Percentiles rank a stretch among this genome's conserved stretches.
Evolutionary conservation across 805 yeast species (phyloP).

Genomic region (Saccharomycopsis fermentans): DNA sequence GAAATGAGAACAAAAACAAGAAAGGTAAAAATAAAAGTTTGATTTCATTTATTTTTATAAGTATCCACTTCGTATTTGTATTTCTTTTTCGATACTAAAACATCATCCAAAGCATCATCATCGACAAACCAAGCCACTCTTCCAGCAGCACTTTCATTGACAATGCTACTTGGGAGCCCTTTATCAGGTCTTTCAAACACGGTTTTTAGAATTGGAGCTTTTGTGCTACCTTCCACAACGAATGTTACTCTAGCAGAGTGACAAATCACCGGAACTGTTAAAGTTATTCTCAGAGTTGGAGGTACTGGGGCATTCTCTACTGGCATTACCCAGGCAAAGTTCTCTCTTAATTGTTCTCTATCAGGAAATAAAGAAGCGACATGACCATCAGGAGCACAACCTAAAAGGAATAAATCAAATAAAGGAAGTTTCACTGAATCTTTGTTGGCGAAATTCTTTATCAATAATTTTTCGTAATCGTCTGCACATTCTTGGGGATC

Average conservation of each 20-base stretch:
- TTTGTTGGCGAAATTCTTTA: constrained; percentile 87
- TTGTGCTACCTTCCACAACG: constrained; percentile 93
- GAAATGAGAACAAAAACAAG: too few species aligned
- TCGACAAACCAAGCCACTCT: constrained; percentile 96
- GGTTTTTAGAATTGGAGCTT: constrained; percentile 82
- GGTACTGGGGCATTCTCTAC: constrained; percentile 87
- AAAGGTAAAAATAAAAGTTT: neutral
- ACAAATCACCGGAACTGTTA: constrained; percentile 89
- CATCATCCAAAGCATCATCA: constrained; percentile 79
- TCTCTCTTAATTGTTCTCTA: constrained; percentile 79
- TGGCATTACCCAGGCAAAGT: constrained; percentile 91
- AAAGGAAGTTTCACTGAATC: constrained; percentile 93
- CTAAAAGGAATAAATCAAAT: constrained; percentile 83
- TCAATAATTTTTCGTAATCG: constrained; percentile 74
- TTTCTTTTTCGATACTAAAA: constrained; percentile 28
- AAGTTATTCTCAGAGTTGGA: constrained; percentile 75
- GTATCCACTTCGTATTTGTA: constrained; percentile 18
- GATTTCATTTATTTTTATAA: constrained; percentile 12
- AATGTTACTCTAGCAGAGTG: constrained; percentile 89
- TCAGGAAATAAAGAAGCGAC: constrained; percentile 94
- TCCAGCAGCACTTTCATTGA: constrained; percentile 94
- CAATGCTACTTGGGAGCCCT: constrained; percentile 88
- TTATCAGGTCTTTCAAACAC: constrained; percentile 96
- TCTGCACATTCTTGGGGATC: constrained; percentile 94
- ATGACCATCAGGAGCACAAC: constrained; percentile 99